Evolutionary conservation across 2,329 filamentous ascomycete species (phyloP).

Genomic region (Hypoxylon sp.): DNA sequence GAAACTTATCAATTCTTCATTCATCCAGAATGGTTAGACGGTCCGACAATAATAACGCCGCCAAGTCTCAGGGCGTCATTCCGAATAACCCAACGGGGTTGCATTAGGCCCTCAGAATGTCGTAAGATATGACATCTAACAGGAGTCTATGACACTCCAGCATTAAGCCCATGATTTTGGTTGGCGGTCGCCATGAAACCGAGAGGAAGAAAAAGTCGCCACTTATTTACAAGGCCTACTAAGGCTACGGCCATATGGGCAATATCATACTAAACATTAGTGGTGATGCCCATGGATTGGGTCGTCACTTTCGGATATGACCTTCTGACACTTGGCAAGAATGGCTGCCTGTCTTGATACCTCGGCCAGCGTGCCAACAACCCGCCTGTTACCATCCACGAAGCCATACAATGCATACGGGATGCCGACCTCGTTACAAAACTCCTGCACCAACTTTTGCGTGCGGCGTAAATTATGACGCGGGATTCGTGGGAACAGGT

Average conservation of each 20-base stretch:
- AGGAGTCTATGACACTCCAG: slow-evolving; percentile 13
- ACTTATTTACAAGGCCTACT: slow-evolving; percentile 32
- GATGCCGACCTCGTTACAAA: slow-evolving; percentile 85
- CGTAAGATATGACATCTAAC: slow-evolving; percentile 23
- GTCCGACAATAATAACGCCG: slow-evolving; percentile 22
- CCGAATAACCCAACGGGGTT: slow-evolving; percentile 26
- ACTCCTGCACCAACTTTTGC: slow-evolving; percentile 83
- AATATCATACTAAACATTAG: slow-evolving; percentile 37
- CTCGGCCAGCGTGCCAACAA: slow-evolving; percentile 82
- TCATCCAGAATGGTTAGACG: slow-evolving; percentile 35
- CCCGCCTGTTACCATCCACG: slow-evolving; percentile 84
- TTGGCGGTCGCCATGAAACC: slow-evolving; percentile 6
- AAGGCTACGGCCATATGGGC: slow-evolving; percentile 22
- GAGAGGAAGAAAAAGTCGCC: slow-evolving; percentile 11
- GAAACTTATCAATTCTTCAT: slow-evolving; percentile 33
- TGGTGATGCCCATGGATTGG: slow-evolving; percentile 52
- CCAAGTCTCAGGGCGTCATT: slow-evolving; percentile 24
- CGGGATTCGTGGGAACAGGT: slow-evolving; percentile 86
- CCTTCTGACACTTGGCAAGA: slow-evolving; percentile 79
- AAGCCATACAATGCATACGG: slow-evolving; percentile 91
- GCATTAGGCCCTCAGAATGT: slow-evolving; percentile 27
- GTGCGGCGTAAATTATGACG: slow-evolving; percentile 84
- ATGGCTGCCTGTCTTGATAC: slow-evolving; percentile 85
- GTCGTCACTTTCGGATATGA: slow-evolving; percentile 54
- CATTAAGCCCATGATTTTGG: slow-evolving; percentile 13